Percentiles rank a stretch among this genome's conserved stretches.
phyloP scores from a whole-genome alignment of 1,284 basidiomycete species.

The Pisolithus thermaeus region DNA sequence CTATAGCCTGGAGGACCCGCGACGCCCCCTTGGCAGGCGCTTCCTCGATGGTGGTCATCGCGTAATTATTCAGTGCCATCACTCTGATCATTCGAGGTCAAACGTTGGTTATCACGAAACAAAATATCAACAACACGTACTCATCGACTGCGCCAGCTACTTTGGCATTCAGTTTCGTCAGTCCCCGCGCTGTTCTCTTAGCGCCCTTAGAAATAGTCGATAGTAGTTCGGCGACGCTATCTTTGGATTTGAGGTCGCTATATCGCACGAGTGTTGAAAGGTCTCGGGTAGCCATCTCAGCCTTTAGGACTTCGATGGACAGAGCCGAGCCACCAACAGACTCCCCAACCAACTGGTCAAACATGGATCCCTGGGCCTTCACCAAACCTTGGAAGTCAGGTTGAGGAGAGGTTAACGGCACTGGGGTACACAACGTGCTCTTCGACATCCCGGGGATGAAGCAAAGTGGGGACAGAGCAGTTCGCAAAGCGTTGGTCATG shows the following conservation, averaged over 20 bases:
- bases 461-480: slow-evolving; percentile 52
- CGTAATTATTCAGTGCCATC: slow-evolving; percentile 65
- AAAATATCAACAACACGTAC: slow-evolving; percentile 33
- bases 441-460: slow-evolving; percentile 51
- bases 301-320: slow-evolving; percentile 62
- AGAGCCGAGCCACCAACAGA: slow-evolving; percentile 50
- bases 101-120: background rate
- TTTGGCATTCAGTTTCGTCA: slow-evolving; percentile 55
- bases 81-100: slow-evolving; percentile 37
- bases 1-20: slow-evolving; percentile 35
- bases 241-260: slow-evolving; percentile 54
- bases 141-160: slow-evolving; percentile 64
- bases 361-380: slow-evolving; percentile 51
- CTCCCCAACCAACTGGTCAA: slow-evolving; percentile 57
- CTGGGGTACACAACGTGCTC: slow-evolving; percentile 37
- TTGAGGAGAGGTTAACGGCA: slow-evolving; percentile 6
- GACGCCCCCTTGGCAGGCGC: slow-evolving; percentile 35
- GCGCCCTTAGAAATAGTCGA: slow-evolving; percentile 53
- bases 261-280: slow-evolving; percentile 52
- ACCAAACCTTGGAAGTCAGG: slow-evolving; percentile 58
- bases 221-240: slow-evolving; percentile 48
- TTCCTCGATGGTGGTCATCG: slow-evolving; percentile 52
- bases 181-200: slow-evolving; percentile 47
- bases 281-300: slow-evolving; percentile 69
- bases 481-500: slow-evolving; percentile 37